Evolutionary conservation across 2,329 filamentous ascomycete genomes (phyloP).

Genomic region (Cladosporium sp.): DNA sequence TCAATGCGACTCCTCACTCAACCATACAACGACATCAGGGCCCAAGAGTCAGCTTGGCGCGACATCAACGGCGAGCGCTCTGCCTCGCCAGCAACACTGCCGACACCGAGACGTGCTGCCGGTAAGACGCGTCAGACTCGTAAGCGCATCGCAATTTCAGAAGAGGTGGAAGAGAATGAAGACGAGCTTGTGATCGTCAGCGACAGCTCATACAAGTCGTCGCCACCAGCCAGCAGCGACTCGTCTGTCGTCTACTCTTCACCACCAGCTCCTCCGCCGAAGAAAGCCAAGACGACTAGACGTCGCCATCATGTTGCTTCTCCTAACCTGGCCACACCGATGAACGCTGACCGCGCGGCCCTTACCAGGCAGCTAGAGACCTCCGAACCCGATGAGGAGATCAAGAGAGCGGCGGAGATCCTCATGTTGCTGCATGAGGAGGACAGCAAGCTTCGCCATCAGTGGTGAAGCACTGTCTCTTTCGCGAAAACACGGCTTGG

Average conservation of each 20-base stretch:
- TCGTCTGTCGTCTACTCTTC: not conserved
- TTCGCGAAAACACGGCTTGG: not conserved
- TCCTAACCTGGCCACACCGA: not conserved
- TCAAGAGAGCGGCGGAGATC: not conserved
- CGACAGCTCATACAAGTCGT: not conserved
- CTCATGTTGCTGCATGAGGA: not conserved
- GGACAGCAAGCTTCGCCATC: not conserved
- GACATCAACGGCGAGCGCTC: not conserved
- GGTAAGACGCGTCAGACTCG: not conserved
- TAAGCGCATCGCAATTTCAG: too few species aligned
- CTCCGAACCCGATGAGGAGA: not conserved
- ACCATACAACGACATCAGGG: not conserved
- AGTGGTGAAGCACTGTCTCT: not conserved
- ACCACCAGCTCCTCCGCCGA: not conserved
- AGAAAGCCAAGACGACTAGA: not conserved
- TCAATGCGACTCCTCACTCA: not conserved
- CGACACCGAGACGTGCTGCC: not conserved
- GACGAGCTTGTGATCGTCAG: not conserved
- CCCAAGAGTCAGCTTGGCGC: constrained; percentile 2
- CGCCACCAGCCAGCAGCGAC: not conserved
- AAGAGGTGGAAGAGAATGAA: not conserved
- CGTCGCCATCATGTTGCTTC: not conserved
- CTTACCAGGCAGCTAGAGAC: not conserved
- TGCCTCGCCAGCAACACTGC: not conserved
- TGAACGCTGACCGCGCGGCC: not conserved